Percentiles rank a stretch among this genome's conserved stretches.
Conservation (phyloP, 805 yeast genomes). For the Torulaspora microellipsoides region DNA sequence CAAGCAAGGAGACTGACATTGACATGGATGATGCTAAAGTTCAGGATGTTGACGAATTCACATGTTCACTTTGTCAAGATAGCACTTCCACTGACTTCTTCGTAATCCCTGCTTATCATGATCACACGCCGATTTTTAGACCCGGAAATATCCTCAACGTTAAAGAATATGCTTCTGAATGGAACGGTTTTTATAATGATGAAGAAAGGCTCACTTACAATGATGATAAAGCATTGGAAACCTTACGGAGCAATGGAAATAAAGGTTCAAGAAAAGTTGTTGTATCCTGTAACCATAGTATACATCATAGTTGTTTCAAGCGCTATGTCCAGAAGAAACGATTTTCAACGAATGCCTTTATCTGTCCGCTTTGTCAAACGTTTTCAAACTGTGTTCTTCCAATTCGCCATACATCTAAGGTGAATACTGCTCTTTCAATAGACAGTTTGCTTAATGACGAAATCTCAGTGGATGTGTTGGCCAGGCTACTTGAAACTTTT, state of each 20-base stretch:
- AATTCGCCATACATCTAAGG: constrained; percentile 17
- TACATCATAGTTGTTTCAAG: constrained; percentile 76
- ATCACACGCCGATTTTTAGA: constrained; percentile 48
- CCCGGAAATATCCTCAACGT: constrained; percentile 28
- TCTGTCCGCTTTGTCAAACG: constrained; percentile 94
- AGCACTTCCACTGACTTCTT: constrained; percentile 46
- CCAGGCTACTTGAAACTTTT: constrained; percentile 14
- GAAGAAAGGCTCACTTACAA: constrained; percentile 21
- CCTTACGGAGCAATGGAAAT: constrained; percentile 16
- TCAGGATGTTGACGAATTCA: constrained; percentile 27
- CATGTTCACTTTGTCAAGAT: constrained; percentile 61
- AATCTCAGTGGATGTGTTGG: constrained; percentile 11
- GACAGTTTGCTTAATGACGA: constrained; percentile 8
- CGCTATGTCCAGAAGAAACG: constrained; percentile 61
- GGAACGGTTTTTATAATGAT: constrained; percentile 30
- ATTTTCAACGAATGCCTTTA: constrained; percentile 56
- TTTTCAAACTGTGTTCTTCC: constrained; percentile 38
- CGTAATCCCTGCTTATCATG: constrained; percentile 53
- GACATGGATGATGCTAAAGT: constrained; percentile 35
- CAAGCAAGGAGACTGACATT: constrained; percentile 41
- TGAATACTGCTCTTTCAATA: constrained; percentile 10
- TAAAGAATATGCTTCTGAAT: constrained; percentile 28
- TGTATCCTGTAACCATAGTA: constrained; percentile 89
- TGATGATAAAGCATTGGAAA: constrained; percentile 18
- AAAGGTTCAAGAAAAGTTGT: constrained; percentile 38